Evolutionary conservation across 371 early-diverging fungal genomes (phyloP).

Genomic region (Rhizopus stolonifer): DNA sequence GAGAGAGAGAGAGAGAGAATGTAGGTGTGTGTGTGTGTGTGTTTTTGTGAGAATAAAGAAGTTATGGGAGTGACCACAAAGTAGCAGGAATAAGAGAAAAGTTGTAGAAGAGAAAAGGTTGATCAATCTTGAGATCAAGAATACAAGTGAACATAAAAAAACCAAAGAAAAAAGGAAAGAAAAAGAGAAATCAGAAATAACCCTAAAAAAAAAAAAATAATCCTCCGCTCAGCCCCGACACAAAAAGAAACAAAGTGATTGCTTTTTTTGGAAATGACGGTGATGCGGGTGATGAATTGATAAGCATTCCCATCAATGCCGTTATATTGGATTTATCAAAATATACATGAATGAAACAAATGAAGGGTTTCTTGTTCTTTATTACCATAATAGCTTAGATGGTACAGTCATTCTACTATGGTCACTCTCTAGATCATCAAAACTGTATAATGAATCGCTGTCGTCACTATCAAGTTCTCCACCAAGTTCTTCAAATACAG

Average conservation of each 20-base stretch:
- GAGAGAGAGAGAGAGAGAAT: no score
- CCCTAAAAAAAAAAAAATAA: neutral
- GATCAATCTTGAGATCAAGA: constrained; percentile 25
- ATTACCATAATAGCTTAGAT: constrained; percentile 27
- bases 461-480: neutral
- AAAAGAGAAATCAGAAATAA: constrained; percentile 3
- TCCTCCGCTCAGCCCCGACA: neutral
- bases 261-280: no score
- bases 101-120: constrained; percentile 17
- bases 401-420: constrained; percentile 12
- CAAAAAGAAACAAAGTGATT: no score
- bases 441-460: neutral
- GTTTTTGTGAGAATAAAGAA: no score
- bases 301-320: no score
- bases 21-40: no score
- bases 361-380: no score
- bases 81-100: constrained; percentile 2
- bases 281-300: no score
- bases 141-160: constrained; percentile 20
- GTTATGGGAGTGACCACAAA: constrained; percentile 19
- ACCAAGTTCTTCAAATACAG: constrained; percentile 27
- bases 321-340: no score
- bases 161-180: constrained; percentile 10
- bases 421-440: neutral
- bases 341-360: no score